phyloP scores from a whole-genome alignment of 768 basidiomycete species.

The Psilocybe tampanensis region DNA sequence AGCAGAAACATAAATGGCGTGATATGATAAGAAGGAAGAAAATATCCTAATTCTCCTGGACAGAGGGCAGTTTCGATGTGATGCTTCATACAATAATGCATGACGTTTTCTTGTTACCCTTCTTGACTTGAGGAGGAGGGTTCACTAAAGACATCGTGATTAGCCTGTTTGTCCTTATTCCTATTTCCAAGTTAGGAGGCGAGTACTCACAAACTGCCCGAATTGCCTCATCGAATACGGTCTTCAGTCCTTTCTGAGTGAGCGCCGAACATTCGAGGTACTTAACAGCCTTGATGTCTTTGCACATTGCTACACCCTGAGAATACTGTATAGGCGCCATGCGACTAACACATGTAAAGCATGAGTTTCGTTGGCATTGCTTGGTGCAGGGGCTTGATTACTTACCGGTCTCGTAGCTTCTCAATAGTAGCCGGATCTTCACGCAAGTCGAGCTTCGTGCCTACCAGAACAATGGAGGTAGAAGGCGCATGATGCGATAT shows the following conservation, averaged over 20 bases:
- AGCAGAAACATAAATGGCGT: slow-evolving; percentile 67
- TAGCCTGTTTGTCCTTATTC: neutral
- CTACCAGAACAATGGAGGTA: slow-evolving; percentile 91
- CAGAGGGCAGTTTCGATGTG: slow-evolving; percentile 11
- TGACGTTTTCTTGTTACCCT: slow-evolving; percentile 43
- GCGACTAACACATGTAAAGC: slow-evolving; percentile 50
- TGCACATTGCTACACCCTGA: slow-evolving; percentile 88
- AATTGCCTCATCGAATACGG: slow-evolving; percentile 98
- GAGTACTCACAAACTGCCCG: slow-evolving; percentile 84
- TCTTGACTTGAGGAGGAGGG: slow-evolving; percentile 67
- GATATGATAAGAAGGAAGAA: slow-evolving; percentile 29
- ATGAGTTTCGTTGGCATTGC: slow-evolving; percentile 2
- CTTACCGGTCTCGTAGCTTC: slow-evolving; percentile 87
- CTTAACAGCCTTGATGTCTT: slow-evolving; percentile 95
- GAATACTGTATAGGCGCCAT: slow-evolving; percentile 95
- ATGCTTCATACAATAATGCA: slow-evolving; percentile 75
- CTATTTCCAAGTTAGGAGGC: neutral
- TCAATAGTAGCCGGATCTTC: slow-evolving; percentile 93
- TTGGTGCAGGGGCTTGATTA: slow-evolving; percentile 1
- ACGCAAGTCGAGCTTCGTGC: slow-evolving; percentile 96
- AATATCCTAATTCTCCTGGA: slow-evolving; percentile 24
- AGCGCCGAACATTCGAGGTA: slow-evolving; percentile 95
- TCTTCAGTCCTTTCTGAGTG: slow-evolving; percentile 98
- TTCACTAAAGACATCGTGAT: slow-evolving; percentile 53
- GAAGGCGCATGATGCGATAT: slow-evolving; percentile 97